Base-by-base conservation (phyloP, 208 protist species). In the Acanthamoeba polyphaga region DNA sequence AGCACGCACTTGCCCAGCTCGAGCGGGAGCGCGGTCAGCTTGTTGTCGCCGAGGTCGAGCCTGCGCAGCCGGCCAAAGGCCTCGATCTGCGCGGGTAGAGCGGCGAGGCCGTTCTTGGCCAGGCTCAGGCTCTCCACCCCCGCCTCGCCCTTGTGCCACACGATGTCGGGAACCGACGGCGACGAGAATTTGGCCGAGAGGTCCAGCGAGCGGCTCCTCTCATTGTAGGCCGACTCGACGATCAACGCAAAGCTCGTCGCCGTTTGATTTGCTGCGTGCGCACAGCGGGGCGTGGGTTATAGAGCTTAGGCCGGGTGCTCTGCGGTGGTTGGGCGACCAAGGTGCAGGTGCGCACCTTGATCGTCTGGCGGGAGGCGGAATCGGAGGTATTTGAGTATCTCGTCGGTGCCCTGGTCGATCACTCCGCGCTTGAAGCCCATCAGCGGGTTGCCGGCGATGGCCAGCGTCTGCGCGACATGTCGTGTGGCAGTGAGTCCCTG, bases 31-130 rank as follows among this genome's bases (percentile, higher is more conserved):
- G 82, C 29, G 22, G 46, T 34, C 9, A 89, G 82, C n/a, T 46
- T 60, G 58, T 89, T 89, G 32, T 89, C 82, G 58, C 27, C 22
- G n/a, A 89, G 58, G 38, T 46, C 13, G 58, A 89, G 82, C 82
- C 19, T 62, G 24, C 51, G 78, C 43, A 88, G 34, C 5, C n/a
- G 43, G 17, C 6, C 19, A 27, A 89, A 89, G 49, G 27, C 1
- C 29, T 24, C 58, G 53, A 66, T 60, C 38, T 60, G n/a, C 27
- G 82, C 49, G 24, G 49, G 82, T 0, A 89, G 82, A 3, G 8
- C 74, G 15, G 74, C 0, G 38, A 82, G 38, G 46, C 10, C 82
- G 38, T 89, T 66, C 22, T 46, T 60, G 53, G 49, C 82, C 27
- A 89, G 82, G 58, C 29, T 49, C 7, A 60, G 32, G 29, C 3